phyloP scores from a whole-genome alignment of 2,329 filamentous ascomycete species.

The Uncinocarpus reesii region DNA sequence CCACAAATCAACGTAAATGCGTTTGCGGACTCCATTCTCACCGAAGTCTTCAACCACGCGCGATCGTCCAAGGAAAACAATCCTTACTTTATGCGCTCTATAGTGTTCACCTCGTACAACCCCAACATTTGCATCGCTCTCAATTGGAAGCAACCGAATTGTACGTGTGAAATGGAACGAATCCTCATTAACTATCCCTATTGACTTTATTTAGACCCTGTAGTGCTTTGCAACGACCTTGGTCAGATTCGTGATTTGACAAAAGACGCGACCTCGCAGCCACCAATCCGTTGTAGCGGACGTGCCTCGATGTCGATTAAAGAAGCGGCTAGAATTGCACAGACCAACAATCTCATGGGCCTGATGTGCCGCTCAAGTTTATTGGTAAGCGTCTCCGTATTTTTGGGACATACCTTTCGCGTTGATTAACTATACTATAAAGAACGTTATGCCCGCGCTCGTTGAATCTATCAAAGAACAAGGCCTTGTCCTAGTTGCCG shows the following conservation, averaged over 20 bases:
- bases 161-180: constrained; percentile 38
- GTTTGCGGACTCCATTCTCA: constrained; percentile 74
- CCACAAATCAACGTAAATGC: constrained; percentile 73
- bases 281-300: constrained; percentile 50
- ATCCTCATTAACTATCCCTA: not conserved
- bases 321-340: constrained; percentile 83
- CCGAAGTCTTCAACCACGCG: constrained; percentile 83
- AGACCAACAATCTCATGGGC: constrained; percentile 97
- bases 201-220: constrained; percentile 52
- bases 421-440: constrained; percentile 3
- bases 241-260: constrained; percentile 44
- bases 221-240: constrained; percentile 89
- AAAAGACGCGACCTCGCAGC: constrained; percentile 29
- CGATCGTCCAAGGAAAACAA: constrained; percentile 54
- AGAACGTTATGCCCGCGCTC: constrained; percentile 89
- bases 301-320: constrained; percentile 77
- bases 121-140: constrained; percentile 80
- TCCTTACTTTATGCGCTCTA: constrained; percentile 66
- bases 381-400: constrained; percentile 52
- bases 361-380: constrained; percentile 80
- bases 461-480: constrained; percentile 91
- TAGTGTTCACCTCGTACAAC: constrained; percentile 93
- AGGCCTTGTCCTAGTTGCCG: constrained; percentile 80
- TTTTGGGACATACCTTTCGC: not conserved
- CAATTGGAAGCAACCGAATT: constrained; percentile 99